Evolutionary conservation across 257 asterid species (phyloP).

Genomic region (Dorcoceras hygrometricum): DNA sequence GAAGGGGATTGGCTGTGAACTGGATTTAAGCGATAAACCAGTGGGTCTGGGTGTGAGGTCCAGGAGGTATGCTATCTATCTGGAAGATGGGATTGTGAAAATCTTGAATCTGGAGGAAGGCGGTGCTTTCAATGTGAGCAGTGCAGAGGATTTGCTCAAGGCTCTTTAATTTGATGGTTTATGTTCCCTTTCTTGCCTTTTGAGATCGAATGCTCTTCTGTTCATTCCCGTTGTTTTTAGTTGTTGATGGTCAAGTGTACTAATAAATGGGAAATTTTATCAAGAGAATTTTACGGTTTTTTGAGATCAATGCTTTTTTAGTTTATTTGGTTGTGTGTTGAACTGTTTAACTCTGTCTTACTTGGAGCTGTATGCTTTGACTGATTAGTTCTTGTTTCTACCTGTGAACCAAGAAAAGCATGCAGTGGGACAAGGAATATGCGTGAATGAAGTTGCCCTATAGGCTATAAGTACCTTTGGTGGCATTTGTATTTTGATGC

Average conservation of each 20-base stretch:
- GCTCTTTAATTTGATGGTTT: conserved; percentile 35
- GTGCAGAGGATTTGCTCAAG: conserved; percentile 93
- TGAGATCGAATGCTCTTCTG: conserved; percentile 16
- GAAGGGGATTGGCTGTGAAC: conserved; percentile 80
- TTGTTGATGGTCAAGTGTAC: conserved; percentile 16
- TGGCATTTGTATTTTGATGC: too few relatives aligned
- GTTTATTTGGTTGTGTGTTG: too few relatives aligned
- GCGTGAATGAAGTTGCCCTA: too few relatives aligned
- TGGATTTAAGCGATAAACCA: conserved; percentile 91
- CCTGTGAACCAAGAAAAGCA: background rate
- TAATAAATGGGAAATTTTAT: conserved; percentile 25
- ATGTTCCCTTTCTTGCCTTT: conserved; percentile 8
- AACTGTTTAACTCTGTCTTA: background rate
- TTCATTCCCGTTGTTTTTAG: background rate
- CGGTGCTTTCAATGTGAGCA: conserved; percentile 94
- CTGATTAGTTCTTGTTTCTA: background rate
- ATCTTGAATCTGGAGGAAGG: conserved; percentile 90
- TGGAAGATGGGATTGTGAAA: conserved; percentile 82
- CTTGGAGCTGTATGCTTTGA: background rate
- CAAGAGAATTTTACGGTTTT: conserved; percentile 1
- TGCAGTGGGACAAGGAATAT: background rate
- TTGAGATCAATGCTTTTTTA: background rate
- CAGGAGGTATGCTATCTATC: conserved; percentile 82
- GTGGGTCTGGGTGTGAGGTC: conserved; percentile 91
- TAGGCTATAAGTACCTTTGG: too few relatives aligned